These are phyloP conservation scores for Aspergillus sojae DNA, from an alignment of 2,329 filamentous ascomycete species.

Conservation along the genomic window DNA sequence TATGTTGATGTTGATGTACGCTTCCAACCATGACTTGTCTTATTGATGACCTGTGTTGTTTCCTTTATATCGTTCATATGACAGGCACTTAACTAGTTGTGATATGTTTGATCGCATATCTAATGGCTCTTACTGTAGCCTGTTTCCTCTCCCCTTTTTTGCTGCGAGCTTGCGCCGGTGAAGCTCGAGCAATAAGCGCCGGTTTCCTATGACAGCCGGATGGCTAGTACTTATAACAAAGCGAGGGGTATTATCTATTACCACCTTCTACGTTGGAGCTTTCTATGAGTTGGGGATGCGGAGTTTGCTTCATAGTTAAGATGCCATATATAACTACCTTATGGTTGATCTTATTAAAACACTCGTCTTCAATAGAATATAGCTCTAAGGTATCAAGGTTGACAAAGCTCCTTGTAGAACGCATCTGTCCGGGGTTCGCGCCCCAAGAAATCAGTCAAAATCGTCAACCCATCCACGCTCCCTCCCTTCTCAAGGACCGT, in stretches of 20 bases:
- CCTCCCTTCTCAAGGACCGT: background rate
- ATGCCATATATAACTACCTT: no score
- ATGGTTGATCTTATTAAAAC: no score
- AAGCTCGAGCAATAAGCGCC: background rate
- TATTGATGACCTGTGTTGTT: background rate
- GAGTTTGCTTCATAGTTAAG: no score
- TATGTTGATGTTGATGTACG: background rate
- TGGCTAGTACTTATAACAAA: no score
- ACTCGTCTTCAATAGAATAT: background rate
- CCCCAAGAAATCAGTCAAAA: background rate
- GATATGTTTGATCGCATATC: background rate
- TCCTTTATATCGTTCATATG: background rate
- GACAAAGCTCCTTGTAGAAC: background rate
- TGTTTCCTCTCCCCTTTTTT: background rate
- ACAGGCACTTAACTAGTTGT: background rate
- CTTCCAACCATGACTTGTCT: background rate
- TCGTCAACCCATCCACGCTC: background rate
- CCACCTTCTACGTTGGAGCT: no score
- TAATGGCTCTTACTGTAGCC: background rate
- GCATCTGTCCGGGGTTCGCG: background rate
- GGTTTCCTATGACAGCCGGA: background rate
- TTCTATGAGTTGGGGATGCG: no score
- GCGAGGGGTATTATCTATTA: no score
- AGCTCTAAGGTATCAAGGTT: background rate
- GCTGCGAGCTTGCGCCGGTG: background rate